Base-by-base conservation (phyloP, 805 yeast genomes). In the Nakazawaea sp. region DNA sequence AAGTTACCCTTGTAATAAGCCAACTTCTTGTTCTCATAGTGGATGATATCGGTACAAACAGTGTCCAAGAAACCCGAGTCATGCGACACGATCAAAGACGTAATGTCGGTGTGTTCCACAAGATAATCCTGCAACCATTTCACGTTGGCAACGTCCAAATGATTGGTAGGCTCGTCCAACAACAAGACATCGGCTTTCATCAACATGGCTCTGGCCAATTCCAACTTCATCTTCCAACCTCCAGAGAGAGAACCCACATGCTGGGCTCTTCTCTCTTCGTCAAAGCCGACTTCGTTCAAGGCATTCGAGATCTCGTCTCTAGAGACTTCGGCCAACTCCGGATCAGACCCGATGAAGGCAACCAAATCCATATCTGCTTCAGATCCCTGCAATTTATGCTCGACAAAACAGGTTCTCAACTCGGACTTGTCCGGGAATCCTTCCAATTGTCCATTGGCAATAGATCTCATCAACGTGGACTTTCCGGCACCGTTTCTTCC, bases 401-500 rank as follows among this genome's bases (percentile, higher is more conserved):
- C 98, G 37, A 90, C 97, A 51, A 90, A 92, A 66, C 97, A 88
- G 21, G 97, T 90, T 59, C 84, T 78, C 45, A 92, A 67, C 54
- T 81, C 81, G 38, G 82, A 75, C 52, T 87, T 80, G 49, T 85
- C 82, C 30, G 98, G 98, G 78, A 92, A 90, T 4, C 97, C 97
- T 65, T 90, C 97, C 46, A 90, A 71, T 65, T 90, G 96, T 41
- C 97, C 97, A 55, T 87, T 86, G 38, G 96, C 87, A 52, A 90
- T 92, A 21, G 97, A 81, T 61, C 97, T 78, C 97, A 90, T 88
- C 52, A 90, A 70, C 12, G 98, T 90, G 11, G 97, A 88, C 63
- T 90, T 90, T 68, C 98, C 98, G 43, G 96, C 97, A 73, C 98
- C 98, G 58, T 90, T 90, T 65, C 97, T 74, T 58, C 98, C 98